Percentiles rank a stretch among this genome's conserved stretches.
These are phyloP conservation scores for Orbilia quercus DNA, from an alignment of 2,329 filamentous ascomycete genomes.

Conservation along the genomic window DNA sequence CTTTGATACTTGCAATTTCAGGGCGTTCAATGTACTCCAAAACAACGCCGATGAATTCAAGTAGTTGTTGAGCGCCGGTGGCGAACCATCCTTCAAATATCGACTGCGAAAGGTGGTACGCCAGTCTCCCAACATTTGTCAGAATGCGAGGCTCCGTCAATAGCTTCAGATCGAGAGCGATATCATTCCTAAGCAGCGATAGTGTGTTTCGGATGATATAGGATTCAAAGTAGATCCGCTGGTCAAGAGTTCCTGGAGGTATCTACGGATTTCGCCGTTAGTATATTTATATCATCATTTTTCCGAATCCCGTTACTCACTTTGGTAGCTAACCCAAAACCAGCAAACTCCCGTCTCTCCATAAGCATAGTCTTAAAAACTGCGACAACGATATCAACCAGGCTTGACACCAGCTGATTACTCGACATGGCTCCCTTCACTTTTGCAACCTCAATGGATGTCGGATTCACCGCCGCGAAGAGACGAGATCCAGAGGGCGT, in stretches of 20 bases:
- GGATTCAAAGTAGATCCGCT: slow-evolving; percentile 94
- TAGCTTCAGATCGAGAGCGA: slow-evolving; percentile 77
- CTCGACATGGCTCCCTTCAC: slow-evolving; percentile 65
- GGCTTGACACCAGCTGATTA: slow-evolving; percentile 68
- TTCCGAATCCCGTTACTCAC: slow-evolving; percentile 63
- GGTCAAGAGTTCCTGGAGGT: slow-evolving; percentile 90
- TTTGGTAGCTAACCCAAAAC: slow-evolving; percentile 85
- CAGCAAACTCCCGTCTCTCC: slow-evolving; percentile 86
- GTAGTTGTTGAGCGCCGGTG: slow-evolving; percentile 81
- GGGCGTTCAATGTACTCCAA: slow-evolving; percentile 89
- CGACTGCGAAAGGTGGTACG: slow-evolving; percentile 83
- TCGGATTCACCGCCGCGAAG: slow-evolving; percentile 59
- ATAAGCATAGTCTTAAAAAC: slow-evolving; percentile 89
- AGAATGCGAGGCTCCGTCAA: slow-evolving; percentile 84
- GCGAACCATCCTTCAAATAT: slow-evolving; percentile 98
- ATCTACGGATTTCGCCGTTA: slow-evolving; percentile 39
- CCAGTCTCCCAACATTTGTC: slow-evolving; percentile 85
- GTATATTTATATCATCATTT: too few relatives aligned
- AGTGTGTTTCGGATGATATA: slow-evolving; percentile 83
- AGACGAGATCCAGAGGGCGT: slow-evolving; percentile 55
- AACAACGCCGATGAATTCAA: slow-evolving; percentile 86
- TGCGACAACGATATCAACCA: slow-evolving; percentile 80
- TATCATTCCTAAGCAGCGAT: slow-evolving; percentile 74
- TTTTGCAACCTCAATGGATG: slow-evolving; percentile 69
- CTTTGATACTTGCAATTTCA: slow-evolving; percentile 82